Base-by-base conservation (phyloP, 2,329 filamentous ascomycete genomes). In the Aspergillus floridensis region DNA sequence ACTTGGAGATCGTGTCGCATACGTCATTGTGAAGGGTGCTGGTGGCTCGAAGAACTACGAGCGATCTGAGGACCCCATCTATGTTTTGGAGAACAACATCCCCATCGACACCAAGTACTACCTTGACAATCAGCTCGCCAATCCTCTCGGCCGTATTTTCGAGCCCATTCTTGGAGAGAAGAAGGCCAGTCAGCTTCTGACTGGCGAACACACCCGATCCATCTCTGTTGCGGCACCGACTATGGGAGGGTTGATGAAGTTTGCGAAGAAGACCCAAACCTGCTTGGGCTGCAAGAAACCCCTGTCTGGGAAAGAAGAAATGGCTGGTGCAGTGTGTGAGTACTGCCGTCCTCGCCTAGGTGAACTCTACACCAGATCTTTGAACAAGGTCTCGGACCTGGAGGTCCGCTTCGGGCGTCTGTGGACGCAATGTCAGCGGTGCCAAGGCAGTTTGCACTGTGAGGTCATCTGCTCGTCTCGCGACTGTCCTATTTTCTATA, bases 221-320 rank as follows among this genome's bases (percentile, higher is more conserved):
- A 96, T 99, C 65, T 90, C 92, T 1, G 92, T 98, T 24, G 93
- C 93, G 2, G 95, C 92, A 21, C 93, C 96, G 0, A 90, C 90
- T 0, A 86, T 96, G 62, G 95, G 95, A 58, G 95, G 95, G 0
- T 81, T 99, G 64, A 99, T 99, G 95, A 97, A 96, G 78, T 99
- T 98, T 73, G 86, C 95, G 35, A 97, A 96, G 80, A 97, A 96
- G 81, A 99, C 95, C 3, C 88, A 93, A 78, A 98, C 95, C 0
- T 99, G 95, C 76, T 96, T 99, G 90, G 95, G 93, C 3, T 99
- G 95, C 86, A 99, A 98, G 84, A 97, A 97, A 76, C 95, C 95
- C 3, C 83, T 99, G 53, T 87, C 86, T 6, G 87, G 86, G 60
- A 90, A 91, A 66, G 85, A 90, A 49, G 93, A 97, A 77, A 87